Conservation (phyloP, 345 rosid species). For the Syzygium jambos region DNA sequence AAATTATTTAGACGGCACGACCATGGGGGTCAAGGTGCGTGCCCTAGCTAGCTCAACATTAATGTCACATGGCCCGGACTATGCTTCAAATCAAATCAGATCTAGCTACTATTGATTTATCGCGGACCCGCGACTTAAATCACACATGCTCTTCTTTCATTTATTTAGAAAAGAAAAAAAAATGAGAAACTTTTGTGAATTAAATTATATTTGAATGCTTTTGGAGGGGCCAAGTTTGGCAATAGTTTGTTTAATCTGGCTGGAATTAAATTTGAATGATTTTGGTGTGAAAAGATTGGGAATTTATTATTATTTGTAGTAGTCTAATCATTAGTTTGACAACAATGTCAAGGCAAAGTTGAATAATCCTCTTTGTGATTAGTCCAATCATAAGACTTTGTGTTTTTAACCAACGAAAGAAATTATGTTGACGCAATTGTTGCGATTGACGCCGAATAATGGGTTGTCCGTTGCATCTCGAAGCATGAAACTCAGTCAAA, state of each 20-base stretch:
- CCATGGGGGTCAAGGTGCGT: neutral
- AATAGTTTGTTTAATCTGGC: neutral
- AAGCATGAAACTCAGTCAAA: neutral
- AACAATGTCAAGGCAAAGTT: neutral
- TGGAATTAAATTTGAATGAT: neutral
- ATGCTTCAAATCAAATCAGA: neutral
- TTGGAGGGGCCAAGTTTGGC: neutral
- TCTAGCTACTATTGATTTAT: neutral
- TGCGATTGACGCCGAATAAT: neutral
- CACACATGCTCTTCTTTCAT: neutral
- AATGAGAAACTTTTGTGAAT: neutral
- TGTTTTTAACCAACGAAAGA: neutral
- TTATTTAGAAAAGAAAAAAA: neutral
- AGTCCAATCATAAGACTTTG: neutral
- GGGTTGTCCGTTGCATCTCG: neutral
- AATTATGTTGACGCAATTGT: neutral
- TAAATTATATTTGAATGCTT: neutral
- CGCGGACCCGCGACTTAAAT: neutral
- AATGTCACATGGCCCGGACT: neutral
- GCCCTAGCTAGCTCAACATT: neutral
- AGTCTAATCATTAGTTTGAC: neutral
- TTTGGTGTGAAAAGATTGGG: neutral
- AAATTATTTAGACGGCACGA: neutral
- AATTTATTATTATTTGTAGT: neutral
- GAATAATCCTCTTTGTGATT: neutral